phyloP scores from a whole-genome alignment of 257 asterid species.

The Buddleja alternifolia region DNA sequence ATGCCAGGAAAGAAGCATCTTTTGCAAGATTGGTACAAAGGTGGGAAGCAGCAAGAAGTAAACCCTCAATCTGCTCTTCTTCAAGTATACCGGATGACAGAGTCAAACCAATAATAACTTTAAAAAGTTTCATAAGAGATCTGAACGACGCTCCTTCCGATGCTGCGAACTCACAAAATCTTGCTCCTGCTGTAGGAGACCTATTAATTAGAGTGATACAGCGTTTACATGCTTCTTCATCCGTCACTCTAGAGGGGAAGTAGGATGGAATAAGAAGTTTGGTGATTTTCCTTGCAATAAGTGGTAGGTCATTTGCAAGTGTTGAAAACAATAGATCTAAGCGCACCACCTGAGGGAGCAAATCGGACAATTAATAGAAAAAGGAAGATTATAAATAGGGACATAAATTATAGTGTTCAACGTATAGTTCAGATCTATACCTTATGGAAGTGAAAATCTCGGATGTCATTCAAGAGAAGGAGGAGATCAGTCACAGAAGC shows the following conservation, averaged over 20 bases:
- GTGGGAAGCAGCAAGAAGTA: slow-evolving; percentile 74
- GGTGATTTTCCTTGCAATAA: slow-evolving; percentile 79
- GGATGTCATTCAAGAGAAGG: slow-evolving; percentile 64
- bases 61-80: slow-evolving; percentile 61
- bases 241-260: slow-evolving; percentile 70
- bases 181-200: slow-evolving; percentile 87
- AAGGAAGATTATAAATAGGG: slow-evolving; percentile 21
- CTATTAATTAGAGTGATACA: slow-evolving; percentile 78
- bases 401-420: slow-evolving; percentile 11
- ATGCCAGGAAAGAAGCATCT: slow-evolving; percentile 54
- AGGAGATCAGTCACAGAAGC: slow-evolving; percentile 83
- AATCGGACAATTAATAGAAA: slow-evolving; percentile 18
- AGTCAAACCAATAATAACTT: slow-evolving; percentile 52
- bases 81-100: slow-evolving; percentile 55
- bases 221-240: slow-evolving; percentile 90
- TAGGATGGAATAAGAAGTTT: slow-evolving; percentile 91
- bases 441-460: slow-evolving; percentile 87
- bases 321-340: slow-evolving; percentile 63
- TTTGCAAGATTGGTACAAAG: slow-evolving; percentile 61
- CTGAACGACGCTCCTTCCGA: slow-evolving; percentile 73
- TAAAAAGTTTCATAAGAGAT: slow-evolving; percentile 67
- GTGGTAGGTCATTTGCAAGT: slow-evolving; percentile 82
- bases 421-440: slow-evolving; percentile 40
- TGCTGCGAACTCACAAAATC: slow-evolving; percentile 85
- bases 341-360: slow-evolving; percentile 68